Percentiles rank a stretch among this genome's conserved stretches.
These are phyloP conservation scores for Hydrangea macrophylla DNA, from an alignment of 148 eudicot genomes.

Conservation along the genomic window DNA sequence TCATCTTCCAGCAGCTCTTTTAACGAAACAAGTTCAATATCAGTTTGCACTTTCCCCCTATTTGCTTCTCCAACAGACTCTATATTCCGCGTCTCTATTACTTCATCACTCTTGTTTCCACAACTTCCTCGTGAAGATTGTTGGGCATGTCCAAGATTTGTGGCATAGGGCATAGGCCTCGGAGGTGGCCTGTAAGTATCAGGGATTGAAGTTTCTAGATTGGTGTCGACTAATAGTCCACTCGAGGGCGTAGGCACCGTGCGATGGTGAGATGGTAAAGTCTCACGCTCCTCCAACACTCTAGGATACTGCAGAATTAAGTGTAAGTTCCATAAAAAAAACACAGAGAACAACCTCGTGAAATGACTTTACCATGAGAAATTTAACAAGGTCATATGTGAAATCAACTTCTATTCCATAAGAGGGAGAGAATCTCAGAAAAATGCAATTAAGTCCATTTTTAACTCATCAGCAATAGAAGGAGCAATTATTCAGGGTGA, in stretches of 20 bases:
- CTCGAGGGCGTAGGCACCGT: constrained; percentile 44
- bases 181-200: constrained; percentile 82
- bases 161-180: constrained; percentile 64
- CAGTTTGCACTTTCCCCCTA: constrained; percentile 30
- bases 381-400: not conserved
- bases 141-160: constrained; percentile 42
- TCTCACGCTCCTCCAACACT: constrained; percentile 63
- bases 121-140: constrained; percentile 34
- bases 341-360: not conserved
- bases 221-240: constrained; percentile 72
- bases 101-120: constrained; percentile 34
- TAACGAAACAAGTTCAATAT: constrained; percentile 44
- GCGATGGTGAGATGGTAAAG: constrained; percentile 55
- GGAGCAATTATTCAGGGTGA: not conserved
- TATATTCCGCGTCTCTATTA: constrained; percentile 27
- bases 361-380: constrained; percentile 2
- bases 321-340: not conserved
- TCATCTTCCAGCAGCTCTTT: constrained; percentile 43
- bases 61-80: constrained; percentile 30
- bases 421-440: not conserved
- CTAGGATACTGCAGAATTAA: constrained; percentile 57
- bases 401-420: not conserved
- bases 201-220: constrained; percentile 69
- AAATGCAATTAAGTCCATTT: constrained; percentile 1
- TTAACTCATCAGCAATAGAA: not conserved